phyloP scores from a whole-genome alignment of 2,329 filamentous ascomycete species.

The Ophiostoma sp. region DNA sequence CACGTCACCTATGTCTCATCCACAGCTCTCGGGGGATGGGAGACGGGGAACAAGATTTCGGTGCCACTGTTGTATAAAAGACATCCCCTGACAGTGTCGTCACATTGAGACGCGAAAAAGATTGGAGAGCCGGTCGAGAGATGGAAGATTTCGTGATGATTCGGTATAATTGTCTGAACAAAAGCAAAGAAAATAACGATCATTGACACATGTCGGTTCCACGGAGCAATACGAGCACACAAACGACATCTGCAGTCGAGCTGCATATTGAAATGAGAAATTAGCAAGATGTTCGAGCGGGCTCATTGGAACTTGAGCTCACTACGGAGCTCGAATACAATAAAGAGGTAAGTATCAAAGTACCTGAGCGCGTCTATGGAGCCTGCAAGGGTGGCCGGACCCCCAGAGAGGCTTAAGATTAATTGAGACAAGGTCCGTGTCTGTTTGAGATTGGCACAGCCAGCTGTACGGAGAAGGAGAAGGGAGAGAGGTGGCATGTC shows the following conservation, averaged over 20 bases:
- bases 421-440: conserved; percentile 19
- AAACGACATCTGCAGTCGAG: not conserved
- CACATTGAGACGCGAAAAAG: conserved; percentile 1
- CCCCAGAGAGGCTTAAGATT: not conserved
- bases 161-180: not conserved
- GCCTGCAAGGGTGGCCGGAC: not conserved
- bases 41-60: not conserved
- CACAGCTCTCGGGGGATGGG: not conserved
- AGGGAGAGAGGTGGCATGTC: not conserved
- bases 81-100: not conserved
- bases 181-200: not conserved
- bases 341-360: not conserved
- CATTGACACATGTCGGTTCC: not conserved
- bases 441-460: conserved; percentile 15
- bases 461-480: conserved; percentile 1
- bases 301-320: too few species aligned
- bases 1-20: not conserved
- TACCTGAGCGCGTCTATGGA: not conserved
- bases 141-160: not conserved
- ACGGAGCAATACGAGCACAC: not conserved
- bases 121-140: not conserved
- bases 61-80: not conserved
- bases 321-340: too few species aligned
- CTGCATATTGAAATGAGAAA: not conserved
- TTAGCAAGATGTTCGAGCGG: not conserved